These are phyloP conservation scores for Castanopsis chinensis DNA, from an alignment of 306 rosid species.

Conservation along the genomic window DNA sequence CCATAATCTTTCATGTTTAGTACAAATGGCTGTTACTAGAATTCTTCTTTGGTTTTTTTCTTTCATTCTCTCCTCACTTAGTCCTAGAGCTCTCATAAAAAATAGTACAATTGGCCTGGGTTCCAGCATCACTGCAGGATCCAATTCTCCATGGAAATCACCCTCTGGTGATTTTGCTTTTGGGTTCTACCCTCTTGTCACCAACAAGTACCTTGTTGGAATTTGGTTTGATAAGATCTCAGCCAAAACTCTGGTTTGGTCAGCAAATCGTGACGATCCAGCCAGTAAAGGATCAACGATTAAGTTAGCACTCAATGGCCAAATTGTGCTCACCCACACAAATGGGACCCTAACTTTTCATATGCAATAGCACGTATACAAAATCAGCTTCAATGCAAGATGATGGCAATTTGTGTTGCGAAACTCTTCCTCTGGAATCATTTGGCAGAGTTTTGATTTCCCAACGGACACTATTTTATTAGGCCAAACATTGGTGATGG, in stretches of 20 bases:
- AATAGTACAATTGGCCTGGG: conserved; percentile 1
- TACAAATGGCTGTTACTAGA: conserved; percentile 17
- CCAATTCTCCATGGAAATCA: conserved; percentile 33
- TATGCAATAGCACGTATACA: conserved; percentile 5
- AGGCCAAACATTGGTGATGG: conserved; percentile 27
- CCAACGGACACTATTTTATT: conserved; percentile 35
- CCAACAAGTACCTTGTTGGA: conserved; percentile 20
- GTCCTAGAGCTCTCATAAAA: conserved; percentile 2
- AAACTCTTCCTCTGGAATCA: not conserved
- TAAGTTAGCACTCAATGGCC: conserved; percentile 22
- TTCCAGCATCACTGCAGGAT: conserved; percentile 26
- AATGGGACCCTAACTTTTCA: not conserved
- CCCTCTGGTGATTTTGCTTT: conserved; percentile 30
- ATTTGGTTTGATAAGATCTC: conserved; percentile 29
- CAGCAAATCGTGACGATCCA: conserved; percentile 34
- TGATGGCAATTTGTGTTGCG: conserved; percentile 26
- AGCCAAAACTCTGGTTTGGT: conserved; percentile 26
- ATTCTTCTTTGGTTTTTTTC: not conserved
- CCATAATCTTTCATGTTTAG: not conserved
- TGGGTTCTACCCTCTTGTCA: conserved; percentile 21
- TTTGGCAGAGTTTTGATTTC: conserved; percentile 34
- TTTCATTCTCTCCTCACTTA: not conserved
- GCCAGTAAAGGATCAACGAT: conserved; percentile 22
- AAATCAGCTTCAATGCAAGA: conserved; percentile 25
- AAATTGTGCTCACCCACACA: conserved; percentile 5